Percentiles rank a stretch among this genome's conserved stretches.
These are phyloP conservation scores for Scheffersomyces lignosus DNA, from an alignment of 805 yeast species.

Conservation along the genomic window DNA sequence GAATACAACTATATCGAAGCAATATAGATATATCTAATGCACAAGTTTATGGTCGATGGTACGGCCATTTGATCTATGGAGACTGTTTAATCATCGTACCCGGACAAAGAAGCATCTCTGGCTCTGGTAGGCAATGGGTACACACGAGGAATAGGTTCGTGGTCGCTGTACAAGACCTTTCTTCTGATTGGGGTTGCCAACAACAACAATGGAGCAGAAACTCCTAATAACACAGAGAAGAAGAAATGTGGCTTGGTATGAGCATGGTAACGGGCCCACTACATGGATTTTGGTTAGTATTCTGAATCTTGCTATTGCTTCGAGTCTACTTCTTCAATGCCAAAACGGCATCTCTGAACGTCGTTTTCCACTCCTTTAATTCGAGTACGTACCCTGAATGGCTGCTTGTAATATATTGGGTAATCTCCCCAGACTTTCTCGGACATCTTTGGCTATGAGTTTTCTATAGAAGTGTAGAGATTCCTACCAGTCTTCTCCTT, in stretches of 20 bases:
- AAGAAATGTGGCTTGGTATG: slow-evolving; percentile 76
- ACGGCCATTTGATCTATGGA: too few species aligned
- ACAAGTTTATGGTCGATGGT: too few species aligned
- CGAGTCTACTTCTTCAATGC: background rate
- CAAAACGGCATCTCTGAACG: background rate
- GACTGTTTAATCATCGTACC: slow-evolving; percentile 60
- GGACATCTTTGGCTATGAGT: slow-evolving; percentile 14
- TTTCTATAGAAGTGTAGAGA: background rate
- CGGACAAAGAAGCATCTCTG: slow-evolving; percentile 49
- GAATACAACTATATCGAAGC: too few species aligned
- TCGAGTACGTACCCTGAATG: slow-evolving; percentile 49
- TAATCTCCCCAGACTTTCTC: slow-evolving; percentile 48
- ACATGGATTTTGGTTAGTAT: slow-evolving; percentile 17
- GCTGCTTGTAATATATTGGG: slow-evolving; percentile 62
- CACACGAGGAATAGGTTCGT: slow-evolving; percentile 61
- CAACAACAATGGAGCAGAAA: slow-evolving; percentile 65
- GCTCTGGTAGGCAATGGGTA: slow-evolving; percentile 58
- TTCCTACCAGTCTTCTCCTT: background rate
- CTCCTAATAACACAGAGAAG: slow-evolving; percentile 62
- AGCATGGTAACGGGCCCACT: slow-evolving; percentile 76
- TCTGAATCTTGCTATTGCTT: background rate
- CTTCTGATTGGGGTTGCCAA: slow-evolving; percentile 69
- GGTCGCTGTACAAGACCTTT: slow-evolving; percentile 63
- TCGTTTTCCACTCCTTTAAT: background rate
- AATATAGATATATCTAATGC: background rate